Conservation (phyloP, 495 filamentous ascomycete genomes). For the Daldinia grandis region DNA sequence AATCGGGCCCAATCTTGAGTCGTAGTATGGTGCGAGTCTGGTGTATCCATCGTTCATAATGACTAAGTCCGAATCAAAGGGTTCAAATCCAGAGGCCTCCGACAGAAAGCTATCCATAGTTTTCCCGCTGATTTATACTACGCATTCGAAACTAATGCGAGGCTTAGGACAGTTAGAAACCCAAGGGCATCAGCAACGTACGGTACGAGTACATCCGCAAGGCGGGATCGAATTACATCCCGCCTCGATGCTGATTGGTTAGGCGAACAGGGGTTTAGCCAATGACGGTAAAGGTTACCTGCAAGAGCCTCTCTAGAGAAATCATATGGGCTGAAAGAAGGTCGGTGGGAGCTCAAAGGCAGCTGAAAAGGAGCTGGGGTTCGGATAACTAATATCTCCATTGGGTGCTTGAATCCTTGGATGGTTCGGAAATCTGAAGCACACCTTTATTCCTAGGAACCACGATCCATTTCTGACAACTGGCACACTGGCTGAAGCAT, state of each 20-base stretch:
- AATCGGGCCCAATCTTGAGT: constrained; percentile 43
- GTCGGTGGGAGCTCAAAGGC: constrained; percentile 18
- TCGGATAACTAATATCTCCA: constrained; percentile 41
- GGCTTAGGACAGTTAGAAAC: constrained; percentile 19
- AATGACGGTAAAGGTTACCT: constrained; percentile 44
- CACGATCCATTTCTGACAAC: constrained; percentile 18
- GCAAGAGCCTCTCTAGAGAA: constrained; percentile 34
- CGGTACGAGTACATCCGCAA: constrained; percentile 19
- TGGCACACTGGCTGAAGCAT: constrained; percentile 9
- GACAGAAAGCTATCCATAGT: constrained; percentile 26
- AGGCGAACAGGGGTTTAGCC: constrained; percentile 23
- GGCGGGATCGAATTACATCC: constrained; percentile 36
- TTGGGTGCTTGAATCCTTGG: constrained; percentile 20
- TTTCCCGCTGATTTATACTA: constrained; percentile 19
- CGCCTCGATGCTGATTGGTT: constrained; percentile 33
- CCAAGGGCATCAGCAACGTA: constrained; percentile 10
- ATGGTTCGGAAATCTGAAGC: constrained; percentile 21
- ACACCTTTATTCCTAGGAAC: constrained; percentile 12
- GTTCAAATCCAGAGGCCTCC: constrained; percentile 29
- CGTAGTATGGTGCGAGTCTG: constrained; percentile 37
- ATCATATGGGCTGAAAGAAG: constrained; percentile 44
- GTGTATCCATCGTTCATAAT: constrained; percentile 33
- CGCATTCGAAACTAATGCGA: constrained; percentile 3
- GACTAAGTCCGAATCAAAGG: constrained; percentile 12
- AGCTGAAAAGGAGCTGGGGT: constrained; percentile 45